phyloP scores from a whole-genome alignment of 805 yeast species.

The Yarrowia bubula region DNA sequence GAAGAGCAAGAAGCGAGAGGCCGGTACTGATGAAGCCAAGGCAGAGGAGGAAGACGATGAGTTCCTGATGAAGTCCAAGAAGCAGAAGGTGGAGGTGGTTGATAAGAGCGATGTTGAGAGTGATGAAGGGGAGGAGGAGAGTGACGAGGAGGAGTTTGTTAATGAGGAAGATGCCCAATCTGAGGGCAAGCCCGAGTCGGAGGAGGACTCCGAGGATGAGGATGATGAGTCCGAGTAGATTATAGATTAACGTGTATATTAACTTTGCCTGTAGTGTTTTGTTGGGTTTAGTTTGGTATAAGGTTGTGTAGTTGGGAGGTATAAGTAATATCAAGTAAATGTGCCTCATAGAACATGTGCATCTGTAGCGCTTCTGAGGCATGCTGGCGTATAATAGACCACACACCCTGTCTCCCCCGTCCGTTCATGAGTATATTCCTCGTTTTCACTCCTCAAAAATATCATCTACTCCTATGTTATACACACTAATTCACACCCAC shows the following conservation, averaged over 20 bases:
- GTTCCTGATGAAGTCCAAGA: conserved; percentile 32
- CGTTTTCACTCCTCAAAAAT: no score
- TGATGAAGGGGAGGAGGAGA: conserved; percentile 32
- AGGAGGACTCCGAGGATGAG: conserved; percentile 11
- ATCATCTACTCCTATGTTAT: background rate
- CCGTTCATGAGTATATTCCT: no score
- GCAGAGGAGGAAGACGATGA: conserved; percentile 28
- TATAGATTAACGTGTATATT: no score
- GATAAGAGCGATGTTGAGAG: conserved; percentile 41
- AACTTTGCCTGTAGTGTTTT: no score
- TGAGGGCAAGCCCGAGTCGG: background rate
- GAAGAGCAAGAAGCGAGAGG: conserved; percentile 29
- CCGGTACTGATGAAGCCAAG: conserved; percentile 8
- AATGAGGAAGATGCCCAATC: background rate
- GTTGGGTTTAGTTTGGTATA: no score
- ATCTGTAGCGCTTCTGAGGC: no score
- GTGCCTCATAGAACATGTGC: no score
- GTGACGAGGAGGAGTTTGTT: background rate
- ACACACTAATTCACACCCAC: background rate
- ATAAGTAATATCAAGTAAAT: background rate
- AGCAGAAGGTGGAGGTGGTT: conserved; percentile 34
- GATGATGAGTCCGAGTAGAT: conserved; percentile 8
- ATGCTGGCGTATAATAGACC: no score
- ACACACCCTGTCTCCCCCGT: no score
- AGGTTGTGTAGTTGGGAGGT: no score